Conservation (phyloP, 768 basidiomycete species). For the Lactifluus volemus region DNA sequence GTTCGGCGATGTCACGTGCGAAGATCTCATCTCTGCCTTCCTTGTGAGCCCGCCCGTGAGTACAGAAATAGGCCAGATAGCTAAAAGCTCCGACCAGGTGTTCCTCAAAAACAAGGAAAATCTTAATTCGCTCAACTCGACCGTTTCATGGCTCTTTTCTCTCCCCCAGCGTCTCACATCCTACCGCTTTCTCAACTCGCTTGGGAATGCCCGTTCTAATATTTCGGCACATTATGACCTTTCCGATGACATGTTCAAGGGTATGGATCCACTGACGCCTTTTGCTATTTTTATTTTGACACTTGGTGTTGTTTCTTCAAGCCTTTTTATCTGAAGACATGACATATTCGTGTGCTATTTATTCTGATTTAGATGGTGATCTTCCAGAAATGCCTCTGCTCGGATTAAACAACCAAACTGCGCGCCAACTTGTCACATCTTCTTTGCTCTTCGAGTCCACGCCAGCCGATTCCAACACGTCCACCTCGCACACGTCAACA, state of each 20-base stretch:
- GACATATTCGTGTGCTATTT: neutral
- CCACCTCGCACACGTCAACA: neutral
- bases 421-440: neutral
- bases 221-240: slow-evolving; percentile 34
- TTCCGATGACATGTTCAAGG: slow-evolving; percentile 34
- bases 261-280: neutral
- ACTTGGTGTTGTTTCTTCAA: too few species aligned
- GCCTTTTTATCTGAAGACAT: too few species aligned
- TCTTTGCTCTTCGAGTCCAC: neutral
- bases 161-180: slow-evolving; percentile 3
- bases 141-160: slow-evolving; percentile 9
- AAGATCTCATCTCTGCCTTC: slow-evolving; percentile 12
- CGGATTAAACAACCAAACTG: neutral
- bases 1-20: slow-evolving; percentile 19
- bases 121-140: slow-evolving; percentile 15
- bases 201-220: slow-evolving; percentile 18
- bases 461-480: neutral
- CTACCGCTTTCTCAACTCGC: slow-evolving; percentile 10
- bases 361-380: neutral
- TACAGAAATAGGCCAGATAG: neutral
- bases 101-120: slow-evolving; percentile 9
- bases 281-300: neutral
- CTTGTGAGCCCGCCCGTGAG: neutral
- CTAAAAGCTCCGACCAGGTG: neutral
- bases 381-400: neutral